Evolutionary conservation across 75 land plant genomes (phyloP).

Genomic region (Pinus tabuliformis): DNA sequence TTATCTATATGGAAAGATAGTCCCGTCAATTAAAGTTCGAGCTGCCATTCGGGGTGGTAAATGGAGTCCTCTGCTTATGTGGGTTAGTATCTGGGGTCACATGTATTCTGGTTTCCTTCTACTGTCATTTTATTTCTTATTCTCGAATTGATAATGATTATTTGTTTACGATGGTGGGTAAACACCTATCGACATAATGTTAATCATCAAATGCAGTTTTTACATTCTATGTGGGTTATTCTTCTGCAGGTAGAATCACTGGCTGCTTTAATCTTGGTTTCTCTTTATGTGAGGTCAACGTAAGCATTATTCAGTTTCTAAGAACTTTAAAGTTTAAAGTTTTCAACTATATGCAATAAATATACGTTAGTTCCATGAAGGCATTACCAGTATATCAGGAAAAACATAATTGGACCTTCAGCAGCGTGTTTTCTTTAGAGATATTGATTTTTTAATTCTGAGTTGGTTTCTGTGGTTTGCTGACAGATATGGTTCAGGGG

Average conservation of each 20-base stretch:
- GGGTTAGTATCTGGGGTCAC: conserved; percentile 19
- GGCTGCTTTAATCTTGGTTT: conserved; percentile 39
- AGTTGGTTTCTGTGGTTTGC: neutral
- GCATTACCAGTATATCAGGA: neutral
- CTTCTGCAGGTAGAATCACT: conserved; percentile 43
- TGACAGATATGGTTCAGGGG: conserved; percentile 20
- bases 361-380: neutral
- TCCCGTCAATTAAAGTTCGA: conserved; percentile 35
- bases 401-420: neutral
- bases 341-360: neutral
- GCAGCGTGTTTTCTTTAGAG: neutral
- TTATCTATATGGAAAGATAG: conserved; percentile 40
- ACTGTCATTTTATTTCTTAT: neutral
- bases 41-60: conserved; percentile 39
- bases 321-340: neutral
- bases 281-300: conserved; percentile 38
- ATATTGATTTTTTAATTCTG: neutral
- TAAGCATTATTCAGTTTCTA: conserved; percentile 10
- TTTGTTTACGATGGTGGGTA: neutral
- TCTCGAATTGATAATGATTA: neutral
- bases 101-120: neutral
- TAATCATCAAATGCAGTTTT: neutral
- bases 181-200: neutral
- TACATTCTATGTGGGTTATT: neutral
- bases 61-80: conserved; percentile 28